Conservation (phyloP, 2,329 filamentous ascomycete species). For the Colletotrichum sp. region DNA sequence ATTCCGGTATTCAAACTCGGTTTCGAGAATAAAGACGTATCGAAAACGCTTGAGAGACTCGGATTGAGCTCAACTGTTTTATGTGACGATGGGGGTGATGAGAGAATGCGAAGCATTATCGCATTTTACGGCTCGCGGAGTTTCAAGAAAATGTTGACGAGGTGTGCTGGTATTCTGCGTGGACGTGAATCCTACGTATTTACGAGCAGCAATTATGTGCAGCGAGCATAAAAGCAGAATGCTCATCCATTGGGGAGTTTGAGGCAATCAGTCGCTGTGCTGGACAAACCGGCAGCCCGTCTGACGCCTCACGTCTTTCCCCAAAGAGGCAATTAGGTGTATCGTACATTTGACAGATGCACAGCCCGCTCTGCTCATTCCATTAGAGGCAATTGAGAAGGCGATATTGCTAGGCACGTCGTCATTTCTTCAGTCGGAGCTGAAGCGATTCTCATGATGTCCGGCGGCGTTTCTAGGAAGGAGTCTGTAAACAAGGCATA, state of each 20-base stretch:
- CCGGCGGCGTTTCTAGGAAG: background rate
- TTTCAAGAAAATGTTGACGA: background rate
- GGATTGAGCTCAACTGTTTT: no score
- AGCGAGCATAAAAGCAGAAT: background rate
- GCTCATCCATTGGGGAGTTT: fast-evolving
- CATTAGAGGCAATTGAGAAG: background rate
- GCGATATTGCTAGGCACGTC: fast-evolving
- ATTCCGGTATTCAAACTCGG: background rate
- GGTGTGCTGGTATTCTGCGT: fast-evolving
- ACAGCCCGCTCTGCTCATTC: background rate
- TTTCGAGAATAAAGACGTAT: fast-evolving
- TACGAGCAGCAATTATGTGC: background rate
- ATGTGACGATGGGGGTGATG: no score
- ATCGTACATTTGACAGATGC: background rate
- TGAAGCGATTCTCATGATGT: background rate
- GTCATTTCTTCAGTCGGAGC: background rate
- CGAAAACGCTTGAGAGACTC: fast-evolving
- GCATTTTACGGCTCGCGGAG: fast-evolving
- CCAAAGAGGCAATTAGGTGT: fast-evolving
- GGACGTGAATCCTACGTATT: background rate
- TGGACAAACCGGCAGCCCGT: fast-evolving
- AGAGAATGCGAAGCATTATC: no score
- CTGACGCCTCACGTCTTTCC: background rate
- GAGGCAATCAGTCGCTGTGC: background rate
- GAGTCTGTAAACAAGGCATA: background rate